These are phyloP conservation scores for Voacanga thouarsii DNA, from an alignment of 257 asterid genomes.

Conservation along the genomic window DNA sequence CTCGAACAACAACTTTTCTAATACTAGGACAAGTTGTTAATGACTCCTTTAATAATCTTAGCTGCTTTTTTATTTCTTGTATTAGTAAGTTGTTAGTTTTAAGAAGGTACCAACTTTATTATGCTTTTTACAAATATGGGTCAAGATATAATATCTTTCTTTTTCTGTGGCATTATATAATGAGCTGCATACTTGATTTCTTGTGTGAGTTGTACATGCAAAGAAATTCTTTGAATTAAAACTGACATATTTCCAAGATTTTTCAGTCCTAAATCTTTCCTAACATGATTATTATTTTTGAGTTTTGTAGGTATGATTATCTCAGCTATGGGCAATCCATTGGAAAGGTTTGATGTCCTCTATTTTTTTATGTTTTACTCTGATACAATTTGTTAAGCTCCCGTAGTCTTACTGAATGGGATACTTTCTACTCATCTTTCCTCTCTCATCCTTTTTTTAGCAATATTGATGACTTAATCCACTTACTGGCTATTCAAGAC, in stretches of 20 bases:
- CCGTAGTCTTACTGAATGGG: not conserved
- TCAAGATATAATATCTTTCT: not conserved
- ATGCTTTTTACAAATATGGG: not conserved
- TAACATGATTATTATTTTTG: constrained; percentile 20
- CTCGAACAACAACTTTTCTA: no score
- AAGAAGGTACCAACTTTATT: not conserved
- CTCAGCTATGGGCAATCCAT: constrained; percentile 95
- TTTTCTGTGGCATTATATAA: not conserved
- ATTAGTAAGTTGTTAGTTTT: not conserved
- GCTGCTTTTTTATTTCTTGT: not conserved
- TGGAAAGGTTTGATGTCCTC: constrained; percentile 78
- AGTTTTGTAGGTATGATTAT: constrained; percentile 74
- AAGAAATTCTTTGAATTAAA: not conserved
- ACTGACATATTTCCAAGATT: constrained; percentile 1
- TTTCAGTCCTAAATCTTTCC: constrained; percentile 19
- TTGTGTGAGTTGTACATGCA: not conserved
- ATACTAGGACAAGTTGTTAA: no score
- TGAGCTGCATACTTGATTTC: not conserved
- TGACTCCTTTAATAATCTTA: not conserved
- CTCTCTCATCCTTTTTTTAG: not conserved
- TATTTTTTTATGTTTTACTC: not conserved
- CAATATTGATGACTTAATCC: not conserved
- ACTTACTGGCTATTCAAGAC: not conserved
- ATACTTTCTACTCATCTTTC: not conserved
- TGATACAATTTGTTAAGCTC: not conserved